Percentiles rank a stretch among this genome's conserved stretches.
These are phyloP conservation scores for Melaleuca quinquenervia DNA, from an alignment of 345 rosid genomes.

Conservation along the genomic window DNA sequence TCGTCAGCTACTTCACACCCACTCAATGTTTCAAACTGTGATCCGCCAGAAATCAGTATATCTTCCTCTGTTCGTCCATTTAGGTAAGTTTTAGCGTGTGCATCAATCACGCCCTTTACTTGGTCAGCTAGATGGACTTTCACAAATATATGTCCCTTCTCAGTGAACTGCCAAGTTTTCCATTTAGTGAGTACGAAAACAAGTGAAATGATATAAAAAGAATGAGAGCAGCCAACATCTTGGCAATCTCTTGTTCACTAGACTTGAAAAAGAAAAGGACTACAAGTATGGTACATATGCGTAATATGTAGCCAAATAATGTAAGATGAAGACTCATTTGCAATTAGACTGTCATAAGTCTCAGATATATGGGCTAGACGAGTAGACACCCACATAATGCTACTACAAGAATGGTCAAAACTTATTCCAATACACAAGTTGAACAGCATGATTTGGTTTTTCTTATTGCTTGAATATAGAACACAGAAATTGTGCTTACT, in stretches of 20 bases:
- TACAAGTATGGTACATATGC: not conserved
- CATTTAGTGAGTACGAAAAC: not conserved
- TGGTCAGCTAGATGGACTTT: conserved; percentile 74
- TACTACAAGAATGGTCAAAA: not conserved
- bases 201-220: not conserved
- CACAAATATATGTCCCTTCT: conserved; percentile 85
- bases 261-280: not conserved
- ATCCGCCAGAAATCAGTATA: conserved; percentile 1
- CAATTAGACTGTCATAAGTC: not conserved
- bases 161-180: conserved; percentile 63
- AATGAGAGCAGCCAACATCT: not conserved
- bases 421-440: not conserved
- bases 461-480: not conserved
- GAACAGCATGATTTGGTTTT: not conserved
- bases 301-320: not conserved
- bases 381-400: not conserved
- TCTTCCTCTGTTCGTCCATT: conserved; percentile 48
- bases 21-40: conserved; percentile 63
- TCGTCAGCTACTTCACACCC: conserved; percentile 91
- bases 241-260: not conserved
- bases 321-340: not conserved
- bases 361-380: not conserved
- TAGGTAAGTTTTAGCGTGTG: conserved; percentile 22
- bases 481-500: conserved; percentile 30
- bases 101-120: conserved; percentile 22